Evolutionary conservation across 2,329 filamentous ascomycete genomes (phyloP), one percentile per base, ranked within the genome.

Genomic region (Cercospora brassicicola): DNA sequence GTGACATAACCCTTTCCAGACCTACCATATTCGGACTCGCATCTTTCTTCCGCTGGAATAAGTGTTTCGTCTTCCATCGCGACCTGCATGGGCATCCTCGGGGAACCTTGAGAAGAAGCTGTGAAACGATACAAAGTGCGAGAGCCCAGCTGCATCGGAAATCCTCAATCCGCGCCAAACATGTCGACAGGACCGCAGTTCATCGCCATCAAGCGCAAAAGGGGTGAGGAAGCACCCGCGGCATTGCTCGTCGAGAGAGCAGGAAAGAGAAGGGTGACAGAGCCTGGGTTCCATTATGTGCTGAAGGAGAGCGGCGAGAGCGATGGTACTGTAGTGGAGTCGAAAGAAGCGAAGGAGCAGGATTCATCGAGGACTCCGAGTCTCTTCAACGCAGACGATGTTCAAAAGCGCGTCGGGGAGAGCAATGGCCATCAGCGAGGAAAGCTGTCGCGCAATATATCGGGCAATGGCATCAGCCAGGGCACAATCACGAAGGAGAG

Each of bases 151-250:
- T 55, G 23, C 48, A 28, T 30, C 48, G 26, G 30, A n/a, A 23
- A 15, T 26, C 20, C 13, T 33, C 55, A 20, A 36, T 15, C 55
- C 28, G 18, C 18, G n/a, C 55, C 15, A 18, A 62, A n/a, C 63
- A 66, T 66, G 66, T 62, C 63, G 42, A 13, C 73, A 71, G 75
- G 70, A 10, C 76, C 76, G 31, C 64, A 67, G n/a, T 64, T 70
- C 13, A 68, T 77, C 13, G 70, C 70, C 48, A 65, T 77, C 45
- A 76, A 77, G 71, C 75, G 76, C 42, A 75, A 73, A 64, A 63
- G 71, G 26, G 65, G 69, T 59, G 75, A 77, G 42, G 67, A 68
- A 20, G 73, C 72, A 2, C 75, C 74, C 13, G 74, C 76, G 42
- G 66, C 69, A 20, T 67, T 77, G 45, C 60, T 76, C 39, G 67